phyloP scores from a whole-genome alignment of 176 grass and related monocot species.

The Bromus sterilis region DNA sequence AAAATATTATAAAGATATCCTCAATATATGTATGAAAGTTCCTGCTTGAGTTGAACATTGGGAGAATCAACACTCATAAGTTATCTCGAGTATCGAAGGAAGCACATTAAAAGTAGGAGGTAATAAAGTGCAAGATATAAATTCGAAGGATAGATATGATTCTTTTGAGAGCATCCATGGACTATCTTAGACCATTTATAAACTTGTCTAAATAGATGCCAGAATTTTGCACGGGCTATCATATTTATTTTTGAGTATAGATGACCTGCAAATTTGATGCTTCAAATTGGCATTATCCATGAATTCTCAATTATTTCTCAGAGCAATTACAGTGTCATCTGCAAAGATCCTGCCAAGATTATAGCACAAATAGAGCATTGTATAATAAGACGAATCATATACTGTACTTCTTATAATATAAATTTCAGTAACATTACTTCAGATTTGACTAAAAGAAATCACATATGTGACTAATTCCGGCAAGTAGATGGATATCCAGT shows the following conservation, averaged over 20 bases:
- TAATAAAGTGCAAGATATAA: background rate
- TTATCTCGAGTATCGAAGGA: too few species aligned
- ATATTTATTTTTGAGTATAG: background rate
- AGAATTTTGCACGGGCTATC: background rate
- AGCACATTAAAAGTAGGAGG: background rate
- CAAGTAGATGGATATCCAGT: too few species aligned
- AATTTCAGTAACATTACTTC: background rate
- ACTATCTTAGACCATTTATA: background rate
- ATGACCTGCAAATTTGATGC: background rate
- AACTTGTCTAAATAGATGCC: background rate
- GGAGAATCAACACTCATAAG: too few species aligned
- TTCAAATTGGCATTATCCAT: background rate
- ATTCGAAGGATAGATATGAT: background rate
- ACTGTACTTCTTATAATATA: background rate
- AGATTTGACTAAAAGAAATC: too few species aligned
- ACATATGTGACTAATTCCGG: too few species aligned
- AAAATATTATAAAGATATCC: background rate
- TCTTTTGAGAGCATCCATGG: background rate
- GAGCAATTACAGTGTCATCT: background rate
- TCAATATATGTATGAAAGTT: too few species aligned
- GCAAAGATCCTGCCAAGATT: background rate
- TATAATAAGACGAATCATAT: background rate
- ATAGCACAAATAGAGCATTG: background rate
- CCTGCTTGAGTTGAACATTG: too few species aligned
- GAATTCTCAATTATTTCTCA: background rate